A percentile compares a stretch with the other conserved stretches of the same genome.
These are phyloP conservation scores for Podaxis sp. DNA, from an alignment of 768 basidiomycete species.

Conservation along the genomic window DNA sequence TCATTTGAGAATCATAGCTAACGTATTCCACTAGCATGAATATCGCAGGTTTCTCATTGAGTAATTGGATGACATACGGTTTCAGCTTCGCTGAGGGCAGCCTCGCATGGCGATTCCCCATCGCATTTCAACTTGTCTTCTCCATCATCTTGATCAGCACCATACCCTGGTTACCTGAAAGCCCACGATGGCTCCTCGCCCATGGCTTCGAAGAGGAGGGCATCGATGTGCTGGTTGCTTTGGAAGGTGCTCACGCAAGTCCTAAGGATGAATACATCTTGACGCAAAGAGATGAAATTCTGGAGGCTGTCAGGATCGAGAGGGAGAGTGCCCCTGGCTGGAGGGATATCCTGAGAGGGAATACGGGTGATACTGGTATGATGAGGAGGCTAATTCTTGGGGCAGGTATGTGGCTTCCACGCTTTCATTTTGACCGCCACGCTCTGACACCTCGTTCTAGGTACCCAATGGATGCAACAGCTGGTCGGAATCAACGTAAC, in stretches of 20 bases:
- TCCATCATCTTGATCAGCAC: conserved; percentile 40
- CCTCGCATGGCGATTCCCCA: conserved; percentile 45
- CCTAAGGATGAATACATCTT: conserved; percentile 32
- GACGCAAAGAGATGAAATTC: conserved; percentile 34
- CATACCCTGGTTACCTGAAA: conserved; percentile 45
- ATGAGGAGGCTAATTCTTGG: conserved; percentile 37
- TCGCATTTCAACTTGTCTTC: conserved; percentile 46
- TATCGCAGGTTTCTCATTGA: conserved; percentile 45
- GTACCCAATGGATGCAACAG: conserved; percentile 51
- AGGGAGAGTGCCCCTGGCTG: conserved; percentile 35
- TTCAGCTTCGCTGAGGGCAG: conserved; percentile 41
- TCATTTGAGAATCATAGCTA: background rate
- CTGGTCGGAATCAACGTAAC: conserved; percentile 49
- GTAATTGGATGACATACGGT: conserved; percentile 52
- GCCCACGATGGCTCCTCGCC: conserved; percentile 45
- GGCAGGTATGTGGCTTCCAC: conserved; percentile 26
- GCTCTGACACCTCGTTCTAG: conserved; percentile 17
- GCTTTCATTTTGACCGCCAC: background rate
- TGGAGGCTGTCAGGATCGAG: conserved; percentile 41
- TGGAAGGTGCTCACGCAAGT: conserved; percentile 34
- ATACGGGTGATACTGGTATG: conserved; percentile 42
- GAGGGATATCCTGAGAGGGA: conserved; percentile 36
- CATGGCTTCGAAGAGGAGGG: conserved; percentile 40
- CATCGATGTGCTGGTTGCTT: conserved; percentile 34
- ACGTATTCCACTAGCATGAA: conserved; percentile 32